These are phyloP conservation scores for Mortierella sp. DNA, from an alignment of 371 early-diverging fungal species.

Conservation along the genomic window DNA sequence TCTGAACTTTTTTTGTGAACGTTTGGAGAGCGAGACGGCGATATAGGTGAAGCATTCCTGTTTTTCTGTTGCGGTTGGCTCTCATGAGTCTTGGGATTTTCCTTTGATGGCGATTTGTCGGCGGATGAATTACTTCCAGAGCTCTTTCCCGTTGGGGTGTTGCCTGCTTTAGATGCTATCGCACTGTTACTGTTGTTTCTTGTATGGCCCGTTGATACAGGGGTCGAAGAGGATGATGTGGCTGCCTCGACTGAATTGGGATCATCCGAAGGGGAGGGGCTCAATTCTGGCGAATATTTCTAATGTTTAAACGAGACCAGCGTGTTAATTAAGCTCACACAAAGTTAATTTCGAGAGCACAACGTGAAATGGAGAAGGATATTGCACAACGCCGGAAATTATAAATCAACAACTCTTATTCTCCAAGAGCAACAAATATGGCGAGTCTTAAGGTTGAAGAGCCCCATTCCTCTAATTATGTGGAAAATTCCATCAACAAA, in stretches of 20 bases:
- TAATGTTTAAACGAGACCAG: slow-evolving; percentile 1
- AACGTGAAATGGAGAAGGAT: not conserved
- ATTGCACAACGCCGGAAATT: not conserved
- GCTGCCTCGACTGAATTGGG: not conserved
- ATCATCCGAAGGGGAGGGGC: slow-evolving; percentile 40
- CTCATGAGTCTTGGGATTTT: too few relatives aligned
- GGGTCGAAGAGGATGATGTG: not conserved
- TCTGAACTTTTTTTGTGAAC: slow-evolving; percentile 3
- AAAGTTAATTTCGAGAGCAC: too few relatives aligned
- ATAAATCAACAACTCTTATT: too few relatives aligned
- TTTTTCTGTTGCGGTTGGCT: not conserved
- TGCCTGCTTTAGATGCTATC: too few relatives aligned
- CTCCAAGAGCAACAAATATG: too few relatives aligned
- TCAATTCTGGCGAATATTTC: slow-evolving; percentile 54
- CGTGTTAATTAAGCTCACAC: not conserved
- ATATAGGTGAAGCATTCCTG: not conserved
- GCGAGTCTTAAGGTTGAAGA: too few relatives aligned
- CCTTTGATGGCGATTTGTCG: not conserved
- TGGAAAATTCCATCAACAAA: too few relatives aligned
- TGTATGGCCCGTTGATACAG: not conserved
- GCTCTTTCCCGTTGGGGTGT: not conserved
- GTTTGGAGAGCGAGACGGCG: not conserved
- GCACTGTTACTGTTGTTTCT: too few relatives aligned
- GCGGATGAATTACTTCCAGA: not conserved
- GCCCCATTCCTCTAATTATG: too few relatives aligned